Conservation (phyloP, 202 grass and related monocot genomes). For the Thinopyrum obtusiflorum region DNA sequence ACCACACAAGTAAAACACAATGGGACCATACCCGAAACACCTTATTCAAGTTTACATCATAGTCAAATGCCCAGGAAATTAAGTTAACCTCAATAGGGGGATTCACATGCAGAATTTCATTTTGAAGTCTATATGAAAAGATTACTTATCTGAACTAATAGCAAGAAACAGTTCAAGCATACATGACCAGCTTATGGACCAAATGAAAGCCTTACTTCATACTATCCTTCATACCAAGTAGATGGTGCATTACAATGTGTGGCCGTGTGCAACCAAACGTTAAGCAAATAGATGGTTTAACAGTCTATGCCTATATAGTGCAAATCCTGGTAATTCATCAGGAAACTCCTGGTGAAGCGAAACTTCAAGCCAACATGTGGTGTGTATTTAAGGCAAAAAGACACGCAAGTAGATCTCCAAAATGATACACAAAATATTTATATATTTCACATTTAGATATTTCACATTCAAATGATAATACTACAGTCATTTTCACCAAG, state of each 20-base stretch:
- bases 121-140: neutral
- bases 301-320: neutral
- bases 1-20: neutral
- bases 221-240: neutral
- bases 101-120: neutral
- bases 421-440: neutral
- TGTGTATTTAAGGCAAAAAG: neutral
- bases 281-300: neutral
- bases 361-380: neutral
- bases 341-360: neutral
- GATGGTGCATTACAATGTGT: neutral
- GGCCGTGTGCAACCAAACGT: neutral
- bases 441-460: neutral
- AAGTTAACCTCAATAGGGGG: neutral
- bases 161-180: neutral
- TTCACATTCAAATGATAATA: neutral
- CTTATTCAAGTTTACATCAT: neutral
- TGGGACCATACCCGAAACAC: constrained; percentile 1
- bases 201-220: neutral
- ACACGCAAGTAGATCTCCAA: neutral
- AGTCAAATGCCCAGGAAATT: neutral
- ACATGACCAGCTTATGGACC: neutral
- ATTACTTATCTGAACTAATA: neutral
- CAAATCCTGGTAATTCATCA: neutral
- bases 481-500: neutral